Percentiles rank a stretch among this genome's conserved stretches.
Evolutionary conservation across 805 yeast species (phyloP).

Genomic region (Wickerhamiella qilinensis): DNA sequence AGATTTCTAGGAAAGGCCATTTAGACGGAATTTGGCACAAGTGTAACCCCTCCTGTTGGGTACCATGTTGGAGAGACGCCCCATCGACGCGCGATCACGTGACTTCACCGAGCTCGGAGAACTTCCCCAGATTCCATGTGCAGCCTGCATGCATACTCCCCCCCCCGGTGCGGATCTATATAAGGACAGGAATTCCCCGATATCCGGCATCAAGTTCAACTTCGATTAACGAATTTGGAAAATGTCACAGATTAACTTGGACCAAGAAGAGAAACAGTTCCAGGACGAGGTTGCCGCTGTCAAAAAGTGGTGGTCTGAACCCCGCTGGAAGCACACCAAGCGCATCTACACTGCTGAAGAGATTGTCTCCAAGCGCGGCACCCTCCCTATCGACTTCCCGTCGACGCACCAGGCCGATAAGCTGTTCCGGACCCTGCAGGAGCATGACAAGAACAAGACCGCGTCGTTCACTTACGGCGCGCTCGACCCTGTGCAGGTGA

Average conservation of each 20-base stretch:
- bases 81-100: no score
- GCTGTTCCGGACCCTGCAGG: constrained; percentile 48
- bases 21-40: no score
- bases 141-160: constrained; percentile 3
- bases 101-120: background rate
- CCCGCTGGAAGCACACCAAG: constrained; percentile 80
- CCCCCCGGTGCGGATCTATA: background rate
- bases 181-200: no score
- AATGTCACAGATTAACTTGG: constrained; percentile 30
- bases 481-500: constrained; percentile 82
- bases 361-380: constrained; percentile 77
- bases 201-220: no score
- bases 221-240: no score
- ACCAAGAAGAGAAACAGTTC: constrained; percentile 47
- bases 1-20: no score
- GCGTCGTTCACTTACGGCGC: constrained; percentile 90
- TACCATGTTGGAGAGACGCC: no score
- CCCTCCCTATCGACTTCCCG: constrained; percentile 57
- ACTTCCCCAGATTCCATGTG: background rate
- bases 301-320: constrained; percentile 81
- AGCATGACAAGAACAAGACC: constrained; percentile 57
- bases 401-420: constrained; percentile 71
- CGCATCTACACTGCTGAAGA: constrained; percentile 80
- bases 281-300: constrained; percentile 57
- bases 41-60: no score